These are phyloP conservation scores for Colletotrichum orbiculare DNA, from an alignment of 2,329 filamentous ascomycete genomes.

Conservation along the genomic window DNA sequence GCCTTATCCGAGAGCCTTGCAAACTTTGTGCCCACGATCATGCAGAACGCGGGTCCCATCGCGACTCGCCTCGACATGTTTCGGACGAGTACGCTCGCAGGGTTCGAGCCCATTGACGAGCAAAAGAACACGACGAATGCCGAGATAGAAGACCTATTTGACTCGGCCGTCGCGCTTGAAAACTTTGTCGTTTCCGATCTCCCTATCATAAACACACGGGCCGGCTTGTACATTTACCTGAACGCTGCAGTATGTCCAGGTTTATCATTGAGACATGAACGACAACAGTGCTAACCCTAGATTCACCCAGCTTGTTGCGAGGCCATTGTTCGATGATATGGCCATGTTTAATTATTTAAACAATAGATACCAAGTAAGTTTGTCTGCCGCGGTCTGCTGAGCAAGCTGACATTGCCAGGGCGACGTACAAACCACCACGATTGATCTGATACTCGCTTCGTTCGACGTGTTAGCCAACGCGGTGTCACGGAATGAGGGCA, in stretches of 20 bases:
- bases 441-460: slow-evolving; percentile 86
- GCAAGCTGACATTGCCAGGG: slow-evolving; percentile 59
- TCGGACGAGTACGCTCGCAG: slow-evolving; percentile 65
- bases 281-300: slow-evolving; percentile 33
- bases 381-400: background rate
- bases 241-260: slow-evolving; percentile 77
- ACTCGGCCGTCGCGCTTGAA: slow-evolving; percentile 67
- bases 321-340: slow-evolving; percentile 85
- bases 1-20: slow-evolving; percentile 62
- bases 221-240: slow-evolving; percentile 86
- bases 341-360: slow-evolving; percentile 83
- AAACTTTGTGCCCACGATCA: slow-evolving; percentile 65
- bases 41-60: slow-evolving; percentile 67
- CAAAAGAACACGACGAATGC: slow-evolving; percentile 61
- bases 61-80: slow-evolving; percentile 67
- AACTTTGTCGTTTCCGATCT: slow-evolving; percentile 70
- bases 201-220: slow-evolving; percentile 78
- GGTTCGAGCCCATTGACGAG: slow-evolving; percentile 65
- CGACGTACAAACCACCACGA: slow-evolving; percentile 79
- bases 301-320: slow-evolving; percentile 74
- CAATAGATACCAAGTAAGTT: slow-evolving; percentile 80
- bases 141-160: slow-evolving; percentile 67
- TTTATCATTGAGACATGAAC: slow-evolving; percentile 35
- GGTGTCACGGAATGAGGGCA: slow-evolving; percentile 73
- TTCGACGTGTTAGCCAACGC: slow-evolving; percentile 93